These are phyloP conservation scores for Stagonosporopsis cucurbitacearum DNA, from an alignment of 2,329 filamentous ascomycete species.

Conservation along the genomic window DNA sequence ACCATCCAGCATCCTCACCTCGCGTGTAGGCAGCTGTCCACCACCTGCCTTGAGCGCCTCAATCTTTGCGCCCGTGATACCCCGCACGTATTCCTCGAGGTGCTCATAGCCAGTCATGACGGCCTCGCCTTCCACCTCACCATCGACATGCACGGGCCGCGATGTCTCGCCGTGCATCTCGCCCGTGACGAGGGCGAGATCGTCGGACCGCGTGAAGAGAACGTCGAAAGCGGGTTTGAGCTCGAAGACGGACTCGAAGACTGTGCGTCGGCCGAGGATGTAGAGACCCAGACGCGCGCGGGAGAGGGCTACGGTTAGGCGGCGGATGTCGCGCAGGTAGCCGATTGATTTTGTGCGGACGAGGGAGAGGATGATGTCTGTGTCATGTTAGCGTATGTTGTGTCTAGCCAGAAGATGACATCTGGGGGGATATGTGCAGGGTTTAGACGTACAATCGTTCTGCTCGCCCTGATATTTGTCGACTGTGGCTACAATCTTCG, in stretches of 20 bases:
- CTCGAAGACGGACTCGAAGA: conserved; percentile 90
- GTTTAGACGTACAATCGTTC: conserved; percentile 85
- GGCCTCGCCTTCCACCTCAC: conserved; percentile 59
- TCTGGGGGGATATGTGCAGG: neutral
- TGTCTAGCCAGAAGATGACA: neutral
- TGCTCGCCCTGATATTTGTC: conserved; percentile 99
- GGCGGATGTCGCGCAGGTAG: conserved; percentile 90
- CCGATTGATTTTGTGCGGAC: conserved; percentile 88
- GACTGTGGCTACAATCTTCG: conserved; percentile 88
- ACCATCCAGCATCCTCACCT: conserved; percentile 44
- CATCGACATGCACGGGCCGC: conserved; percentile 49
- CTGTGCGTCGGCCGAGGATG: conserved; percentile 82
- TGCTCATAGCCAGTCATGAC: conserved; percentile 93
- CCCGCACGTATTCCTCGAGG: conserved; percentile 91
- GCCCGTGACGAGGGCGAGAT: conserved; percentile 79
- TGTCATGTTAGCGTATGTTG: conserved; percentile 10
- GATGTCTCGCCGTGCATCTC: conserved; percentile 79
- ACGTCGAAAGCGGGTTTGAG: conserved; percentile 84
- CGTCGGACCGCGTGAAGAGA: conserved; percentile 78
- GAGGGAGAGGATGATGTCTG: conserved; percentile 91
- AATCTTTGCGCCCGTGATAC: conserved; percentile 84
- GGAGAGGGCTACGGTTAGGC: conserved; percentile 92
- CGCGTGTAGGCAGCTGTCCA: conserved; percentile 44
- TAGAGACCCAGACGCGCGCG: conserved; percentile 91
- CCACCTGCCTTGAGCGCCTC: conserved; percentile 60